These are phyloP conservation scores for Diplodia intermedia DNA, from an alignment of 2,329 filamentous ascomycete species.

Conservation along the genomic window DNA sequence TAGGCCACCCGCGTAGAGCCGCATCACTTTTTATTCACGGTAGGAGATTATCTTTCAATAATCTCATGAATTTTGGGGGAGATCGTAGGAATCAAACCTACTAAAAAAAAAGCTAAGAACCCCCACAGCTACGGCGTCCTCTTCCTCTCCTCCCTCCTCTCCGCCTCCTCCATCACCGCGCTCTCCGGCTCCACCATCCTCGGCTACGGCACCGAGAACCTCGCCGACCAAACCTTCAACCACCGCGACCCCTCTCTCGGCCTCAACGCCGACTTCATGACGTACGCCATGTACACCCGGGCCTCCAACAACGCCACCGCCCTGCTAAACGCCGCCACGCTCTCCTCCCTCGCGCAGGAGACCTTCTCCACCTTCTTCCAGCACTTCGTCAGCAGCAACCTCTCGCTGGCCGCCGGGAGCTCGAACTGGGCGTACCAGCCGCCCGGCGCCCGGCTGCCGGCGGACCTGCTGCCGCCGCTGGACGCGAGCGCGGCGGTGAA, in stretches of 20 bases:
- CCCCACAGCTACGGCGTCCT: background rate
- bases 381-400: constrained; percentile 37
- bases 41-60: too few relatives aligned
- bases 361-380: constrained; percentile 41
- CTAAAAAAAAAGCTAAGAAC: too few relatives aligned
- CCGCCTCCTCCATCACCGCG: background rate
- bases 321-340: constrained; percentile 33
- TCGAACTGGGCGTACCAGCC: constrained; percentile 40
- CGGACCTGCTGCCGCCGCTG: background rate
- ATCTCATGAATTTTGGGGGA: too few relatives aligned
- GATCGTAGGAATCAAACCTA: too few relatives aligned
- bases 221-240: constrained; percentile 38
- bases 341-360: constrained; percentile 34
- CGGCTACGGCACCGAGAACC: background rate
- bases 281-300: constrained; percentile 42
- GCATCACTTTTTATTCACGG: too few relatives aligned
- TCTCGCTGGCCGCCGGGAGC: constrained; percentile 36
- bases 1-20: too few relatives aligned
- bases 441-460: constrained; percentile 37
- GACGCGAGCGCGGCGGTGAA: background rate
- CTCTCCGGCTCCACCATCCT: background rate
- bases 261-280: constrained; percentile 44
- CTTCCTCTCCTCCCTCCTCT: background rate
- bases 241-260: constrained; percentile 39
- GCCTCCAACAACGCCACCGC: constrained; percentile 36